Base-by-base conservation (phyloP, 371 early-diverging fungal species). In the Mucor indicus region DNA sequence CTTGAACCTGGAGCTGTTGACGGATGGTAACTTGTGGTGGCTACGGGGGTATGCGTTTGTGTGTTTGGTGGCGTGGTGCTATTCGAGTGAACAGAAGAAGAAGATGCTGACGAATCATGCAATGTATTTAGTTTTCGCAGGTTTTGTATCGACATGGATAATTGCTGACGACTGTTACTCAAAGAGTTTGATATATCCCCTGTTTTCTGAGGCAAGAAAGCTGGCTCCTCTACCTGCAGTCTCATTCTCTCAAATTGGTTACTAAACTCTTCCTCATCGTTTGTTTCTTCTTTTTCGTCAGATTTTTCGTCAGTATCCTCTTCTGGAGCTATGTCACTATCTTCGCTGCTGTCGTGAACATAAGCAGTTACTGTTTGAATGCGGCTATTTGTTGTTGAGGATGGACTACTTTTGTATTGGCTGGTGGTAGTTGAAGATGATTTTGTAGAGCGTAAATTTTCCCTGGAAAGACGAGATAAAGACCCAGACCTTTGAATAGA, bases 161-260 rank as follows among this genome's bases (percentile, higher is more conserved):
- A 30, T 12, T 39, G 38, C 16, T 44, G 45, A 20, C 46, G 55
- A 52, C 38, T 51, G 20, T 22, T 36, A 35, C 29, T 15, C 13
- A 27, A 20, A n/a, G 48, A 13, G 17, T 9, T 38, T 20, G 37
- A 37, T 38, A 21, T 3, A 6, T 24, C 6, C 9, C 17, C 31
- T 44, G 1, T 35, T 24, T 17, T 36, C 42, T 20, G 33, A n/a
- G 63, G 67, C 19, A 68, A 33, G 53, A 72, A 72, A 4, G 72
- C 72, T 6, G 66, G 68, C n/a, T 65, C 64, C 53, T 68, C 70
- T 22, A 61, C 25, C 27, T 63, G 59, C 0, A 64, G 48, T 38
- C 62, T 52, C 56, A 67, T 60, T 22, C 64, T 47, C 15, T 51
- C 53, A 49, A 67, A 63, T 15, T 63, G 72, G 15, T 50, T 64